Evolutionary conservation across 164 flowering plant species (phyloP), one percentile per base, ranked within the genome.

Genomic region (Chimonanthus praecox): DNA sequence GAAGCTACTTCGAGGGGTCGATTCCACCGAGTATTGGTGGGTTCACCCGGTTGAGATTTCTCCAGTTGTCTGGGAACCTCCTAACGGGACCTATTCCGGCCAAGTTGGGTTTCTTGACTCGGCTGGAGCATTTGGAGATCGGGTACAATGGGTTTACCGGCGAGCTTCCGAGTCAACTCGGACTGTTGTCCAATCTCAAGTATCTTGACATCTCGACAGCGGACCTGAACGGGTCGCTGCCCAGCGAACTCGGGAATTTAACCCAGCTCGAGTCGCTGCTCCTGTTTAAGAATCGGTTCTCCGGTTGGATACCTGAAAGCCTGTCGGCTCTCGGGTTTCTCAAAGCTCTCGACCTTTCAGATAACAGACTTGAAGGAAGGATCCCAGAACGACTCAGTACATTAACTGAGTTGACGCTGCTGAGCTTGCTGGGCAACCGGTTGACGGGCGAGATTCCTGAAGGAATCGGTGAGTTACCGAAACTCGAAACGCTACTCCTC

Each of bases 1-100:
- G 99, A 6, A 90, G 98, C 89, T 94, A 81, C 85, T 96, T 96
- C 67, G 78, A 82, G 0, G 99, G 97, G 7, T 49, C 46, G 3
- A 87, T 92, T 68, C 98, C 98, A 7, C 51, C 71, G 2, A 71
- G 81, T 44, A 91, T 83, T 73, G 91, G 95, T 21, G 75, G 79
- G 6, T 78, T 92, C 33, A 71, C 72, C 47, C 82, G 81, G 48
- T 79, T 96, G 8, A 84, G 80, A 79, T 84, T 76, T 72, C 79
- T 96, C 2, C 15, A 87, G 75, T 74, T 96, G 47, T 85, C 92
- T 1, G 99, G 99, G 49, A 94, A 94, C 77, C 3, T 16, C 0
- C 73, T 96, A 6, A 70, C 72, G 0, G 99, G 97, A 4, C 67
- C 79, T 7, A 72, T 96, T 46, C 97, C 98, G n/a, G 49, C 82